Percentiles rank a stretch among this genome's conserved stretches.
Evolutionary conservation across 768 basidiomycete genomes (phyloP).

Genomic region (Leucosporidium scottii): DNA sequence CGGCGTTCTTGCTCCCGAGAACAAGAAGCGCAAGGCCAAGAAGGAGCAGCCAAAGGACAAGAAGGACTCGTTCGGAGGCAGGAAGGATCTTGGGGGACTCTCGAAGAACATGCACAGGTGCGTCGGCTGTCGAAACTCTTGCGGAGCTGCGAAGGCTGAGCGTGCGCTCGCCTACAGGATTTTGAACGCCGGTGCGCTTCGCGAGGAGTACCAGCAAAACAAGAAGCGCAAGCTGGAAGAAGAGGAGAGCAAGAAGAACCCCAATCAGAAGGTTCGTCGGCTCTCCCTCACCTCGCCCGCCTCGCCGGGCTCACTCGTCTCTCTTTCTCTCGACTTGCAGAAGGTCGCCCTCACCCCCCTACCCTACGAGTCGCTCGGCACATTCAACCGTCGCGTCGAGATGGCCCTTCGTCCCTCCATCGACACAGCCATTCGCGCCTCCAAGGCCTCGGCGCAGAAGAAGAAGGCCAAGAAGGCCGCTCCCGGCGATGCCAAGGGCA

Average conservation of each 20-base stretch:
- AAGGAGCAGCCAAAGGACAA: background rate
- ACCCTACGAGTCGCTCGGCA: constrained; percentile 30
- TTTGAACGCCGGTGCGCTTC: constrained; percentile 23
- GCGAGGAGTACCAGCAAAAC: constrained; percentile 24
- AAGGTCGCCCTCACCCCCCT: constrained; percentile 8
- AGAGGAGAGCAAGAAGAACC: constrained; percentile 10
- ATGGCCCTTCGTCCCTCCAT: constrained; percentile 24
- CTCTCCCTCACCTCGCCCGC: background rate
- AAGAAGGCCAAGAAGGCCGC: constrained; percentile 6
- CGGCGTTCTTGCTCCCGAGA: constrained; percentile 2
- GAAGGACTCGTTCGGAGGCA: background rate
- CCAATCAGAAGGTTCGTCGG: constrained; percentile 8
- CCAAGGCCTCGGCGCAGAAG: constrained; percentile 11
- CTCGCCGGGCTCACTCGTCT: too few species aligned
- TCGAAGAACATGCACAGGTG: constrained; percentile 27
- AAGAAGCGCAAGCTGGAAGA: constrained; percentile 31
- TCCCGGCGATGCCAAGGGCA: background rate
- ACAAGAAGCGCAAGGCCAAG: background rate
- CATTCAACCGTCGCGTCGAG: constrained; percentile 33
- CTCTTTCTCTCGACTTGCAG: background rate
- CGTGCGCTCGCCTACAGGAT: constrained; percentile 12
- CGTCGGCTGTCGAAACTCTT: background rate
- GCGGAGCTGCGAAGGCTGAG: background rate
- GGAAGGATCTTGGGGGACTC: constrained; percentile 3
- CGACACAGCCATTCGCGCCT: constrained; percentile 19